phyloP scores from a whole-genome alignment of 2,329 filamentous ascomycete genomes.

The Aspergillus texensis region DNA sequence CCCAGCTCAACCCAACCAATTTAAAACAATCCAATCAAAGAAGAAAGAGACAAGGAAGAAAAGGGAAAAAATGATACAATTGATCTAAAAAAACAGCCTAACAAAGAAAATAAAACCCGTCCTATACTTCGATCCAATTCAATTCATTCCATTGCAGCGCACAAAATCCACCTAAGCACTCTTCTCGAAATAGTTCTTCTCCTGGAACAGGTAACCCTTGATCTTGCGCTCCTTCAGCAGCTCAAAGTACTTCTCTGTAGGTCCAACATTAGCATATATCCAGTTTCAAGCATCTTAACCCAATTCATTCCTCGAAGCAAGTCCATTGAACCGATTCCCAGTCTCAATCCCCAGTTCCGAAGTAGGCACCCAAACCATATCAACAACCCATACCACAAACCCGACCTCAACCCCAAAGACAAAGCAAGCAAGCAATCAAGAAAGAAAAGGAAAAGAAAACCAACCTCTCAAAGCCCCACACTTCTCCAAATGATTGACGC shows the following conservation, averaged over 20 bases:
- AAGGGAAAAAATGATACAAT: conserved; percentile 9
- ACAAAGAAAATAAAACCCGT: not conserved
- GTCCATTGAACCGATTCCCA: too few species aligned
- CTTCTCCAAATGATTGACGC: conserved; percentile 70
- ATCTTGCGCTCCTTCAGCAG: conserved; percentile 64
- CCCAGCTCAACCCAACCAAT: not conserved
- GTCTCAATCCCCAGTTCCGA: not conserved
- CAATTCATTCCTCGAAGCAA: not conserved
- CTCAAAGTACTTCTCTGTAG: conserved; percentile 65
- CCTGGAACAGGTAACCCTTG: conserved; percentile 65
- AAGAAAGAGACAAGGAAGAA: not conserved
- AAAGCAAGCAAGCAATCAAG: not conserved
- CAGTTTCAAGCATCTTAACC: not conserved
- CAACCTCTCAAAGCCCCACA: conserved; percentile 67
- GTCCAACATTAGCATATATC: not conserved
- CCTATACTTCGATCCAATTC: not conserved
- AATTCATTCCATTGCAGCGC: not conserved
- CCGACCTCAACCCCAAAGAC: not conserved
- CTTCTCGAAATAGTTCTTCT: conserved; percentile 61
- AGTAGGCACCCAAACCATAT: not conserved
- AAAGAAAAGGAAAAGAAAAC: conserved; percentile 30
- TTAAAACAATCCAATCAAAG: not conserved
- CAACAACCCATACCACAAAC: too few species aligned
- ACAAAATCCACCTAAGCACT: conserved; percentile 26
- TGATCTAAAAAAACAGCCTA: conserved; percentile 16